Evolutionary conservation across 228 moss, liverwort and hornwort species (phyloP).

Genomic region (Sphagnum magellanicum): DNA sequence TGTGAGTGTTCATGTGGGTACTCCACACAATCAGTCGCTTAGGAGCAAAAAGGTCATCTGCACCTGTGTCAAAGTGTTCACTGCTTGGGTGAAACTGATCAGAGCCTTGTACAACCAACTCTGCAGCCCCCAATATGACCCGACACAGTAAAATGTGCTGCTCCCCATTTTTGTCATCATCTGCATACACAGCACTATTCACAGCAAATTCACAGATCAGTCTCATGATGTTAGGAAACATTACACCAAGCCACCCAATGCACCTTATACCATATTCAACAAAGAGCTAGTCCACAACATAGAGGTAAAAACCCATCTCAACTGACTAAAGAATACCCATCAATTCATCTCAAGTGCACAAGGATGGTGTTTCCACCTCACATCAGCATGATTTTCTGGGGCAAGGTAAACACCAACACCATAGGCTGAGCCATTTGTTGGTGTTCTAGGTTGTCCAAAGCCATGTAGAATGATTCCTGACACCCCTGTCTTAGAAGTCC

Average conservation of each 20-base stretch:
- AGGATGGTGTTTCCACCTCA: constrained; percentile 20
- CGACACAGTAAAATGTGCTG: constrained; percentile 59
- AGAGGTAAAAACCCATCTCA: too few species aligned
- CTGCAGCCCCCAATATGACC: constrained; percentile 59
- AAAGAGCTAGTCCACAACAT: too few species aligned
- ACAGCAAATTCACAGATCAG: not conserved
- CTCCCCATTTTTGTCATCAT: constrained; percentile 55
- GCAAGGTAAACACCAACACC: constrained; percentile 76
- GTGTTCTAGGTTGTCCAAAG: constrained; percentile 55
- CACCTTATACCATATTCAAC: too few species aligned
- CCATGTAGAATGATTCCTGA: constrained; percentile 61
- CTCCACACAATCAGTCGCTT: constrained; percentile 60
- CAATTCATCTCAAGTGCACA: too few species aligned
- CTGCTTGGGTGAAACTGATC: constrained; percentile 60
- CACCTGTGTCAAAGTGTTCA: constrained; percentile 51
- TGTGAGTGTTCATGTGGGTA: constrained; percentile 72
- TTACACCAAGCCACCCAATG: too few species aligned
- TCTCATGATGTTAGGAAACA: too few species aligned
- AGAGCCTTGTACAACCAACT: constrained; percentile 45
- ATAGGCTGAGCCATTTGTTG: constrained; percentile 49
- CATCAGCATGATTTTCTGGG: constrained; percentile 26
- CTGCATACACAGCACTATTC: constrained; percentile 52
- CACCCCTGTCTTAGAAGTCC: constrained; percentile 49
- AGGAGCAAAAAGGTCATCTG: constrained; percentile 43
- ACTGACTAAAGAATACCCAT: too few species aligned